phyloP scores from a whole-genome alignment of 441 rosid species.

The Mallotus japonicus region DNA sequence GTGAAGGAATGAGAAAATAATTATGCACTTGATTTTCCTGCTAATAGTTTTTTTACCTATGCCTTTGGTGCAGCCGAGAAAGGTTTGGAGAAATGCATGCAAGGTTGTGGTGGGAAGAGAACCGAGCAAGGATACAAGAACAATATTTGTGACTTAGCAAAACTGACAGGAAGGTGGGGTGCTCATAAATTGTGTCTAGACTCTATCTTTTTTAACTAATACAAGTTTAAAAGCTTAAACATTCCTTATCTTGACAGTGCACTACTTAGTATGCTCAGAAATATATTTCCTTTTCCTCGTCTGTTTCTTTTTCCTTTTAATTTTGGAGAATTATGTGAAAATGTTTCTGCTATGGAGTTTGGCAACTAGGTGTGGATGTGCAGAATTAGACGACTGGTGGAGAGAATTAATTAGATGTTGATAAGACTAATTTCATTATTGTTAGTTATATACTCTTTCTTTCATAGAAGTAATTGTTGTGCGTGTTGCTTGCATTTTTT shows the following conservation, averaged over 20 bases:
- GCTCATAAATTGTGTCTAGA: conserved; percentile 7
- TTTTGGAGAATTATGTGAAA: conserved; percentile 19
- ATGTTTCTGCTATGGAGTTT: conserved; percentile 19
- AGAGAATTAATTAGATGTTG: too few relatives aligned
- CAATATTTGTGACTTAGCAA: conserved; percentile 60
- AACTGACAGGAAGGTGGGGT: conserved; percentile 1
- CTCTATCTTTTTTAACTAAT: conserved; percentile 8
- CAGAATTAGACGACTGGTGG: conserved; percentile 2
- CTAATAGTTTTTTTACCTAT: conserved; percentile 1
- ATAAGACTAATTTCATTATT: too few relatives aligned
- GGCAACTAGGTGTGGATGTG: not conserved
- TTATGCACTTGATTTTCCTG: too few relatives aligned
- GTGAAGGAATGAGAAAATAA: too few relatives aligned
- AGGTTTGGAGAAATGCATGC: conserved; percentile 79
- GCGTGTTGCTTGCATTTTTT: too few relatives aligned
- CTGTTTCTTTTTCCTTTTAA: not conserved
- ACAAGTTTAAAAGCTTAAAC: conserved; percentile 16
- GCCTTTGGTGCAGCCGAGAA: conserved; percentile 69
- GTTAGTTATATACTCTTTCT: too few relatives aligned
- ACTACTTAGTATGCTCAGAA: not conserved
- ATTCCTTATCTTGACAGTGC: not conserved
- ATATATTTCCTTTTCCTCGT: not conserved
- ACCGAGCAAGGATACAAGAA: conserved; percentile 82
- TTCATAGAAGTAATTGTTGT: too few relatives aligned
- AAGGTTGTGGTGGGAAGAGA: conserved; percentile 93